Percentiles rank a stretch among this genome's conserved stretches.
Evolutionary conservation across 2,329 filamentous ascomycete genomes (phyloP).

Genomic region (Ceratocystis lukuohia): DNA sequence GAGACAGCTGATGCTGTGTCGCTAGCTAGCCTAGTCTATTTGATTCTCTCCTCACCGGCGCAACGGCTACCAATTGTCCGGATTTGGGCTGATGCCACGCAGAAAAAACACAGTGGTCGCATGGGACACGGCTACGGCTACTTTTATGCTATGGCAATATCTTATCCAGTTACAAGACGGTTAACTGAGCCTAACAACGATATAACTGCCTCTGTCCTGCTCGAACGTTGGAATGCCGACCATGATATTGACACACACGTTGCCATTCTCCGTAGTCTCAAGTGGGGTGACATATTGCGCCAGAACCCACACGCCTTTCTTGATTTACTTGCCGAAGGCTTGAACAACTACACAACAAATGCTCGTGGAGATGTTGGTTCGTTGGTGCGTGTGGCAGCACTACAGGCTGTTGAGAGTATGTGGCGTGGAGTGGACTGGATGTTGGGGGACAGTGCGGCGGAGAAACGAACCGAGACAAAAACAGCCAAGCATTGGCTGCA

Average conservation of each 20-base stretch:
- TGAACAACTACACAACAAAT: conserved; percentile 86
- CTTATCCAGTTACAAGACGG: conserved; percentile 31
- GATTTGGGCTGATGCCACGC: conserved; percentile 36
- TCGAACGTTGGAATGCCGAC: conserved; percentile 40
- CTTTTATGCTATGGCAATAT: conserved; percentile 40
- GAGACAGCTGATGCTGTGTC: conserved; percentile 39
- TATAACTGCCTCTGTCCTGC: conserved; percentile 33
- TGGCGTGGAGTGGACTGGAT: conserved; percentile 28
- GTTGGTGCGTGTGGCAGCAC: conserved; percentile 65
- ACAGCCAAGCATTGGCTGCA: conserved; percentile 21
- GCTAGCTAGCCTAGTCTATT: conserved; percentile 37
- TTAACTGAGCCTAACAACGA: conserved; percentile 20
- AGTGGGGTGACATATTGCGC: conserved; percentile 33
- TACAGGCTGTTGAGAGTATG: conserved; percentile 59
- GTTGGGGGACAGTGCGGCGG: conserved; percentile 23
- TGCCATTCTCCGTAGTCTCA: conserved; percentile 42
- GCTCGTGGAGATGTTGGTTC: conserved; percentile 84
- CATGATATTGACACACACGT: conserved; percentile 39
- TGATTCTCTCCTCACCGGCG: conserved; percentile 31
- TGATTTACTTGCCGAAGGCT: conserved; percentile 38
- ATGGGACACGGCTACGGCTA: conserved; percentile 35
- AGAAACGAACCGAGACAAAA: too few species aligned
- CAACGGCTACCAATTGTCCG: conserved; percentile 31
- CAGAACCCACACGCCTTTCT: conserved; percentile 32
- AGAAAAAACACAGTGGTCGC: conserved; percentile 25